Evolutionary conservation across 208 protist genomes (phyloP).

Genomic region (Leishmania braziliensis): DNA sequence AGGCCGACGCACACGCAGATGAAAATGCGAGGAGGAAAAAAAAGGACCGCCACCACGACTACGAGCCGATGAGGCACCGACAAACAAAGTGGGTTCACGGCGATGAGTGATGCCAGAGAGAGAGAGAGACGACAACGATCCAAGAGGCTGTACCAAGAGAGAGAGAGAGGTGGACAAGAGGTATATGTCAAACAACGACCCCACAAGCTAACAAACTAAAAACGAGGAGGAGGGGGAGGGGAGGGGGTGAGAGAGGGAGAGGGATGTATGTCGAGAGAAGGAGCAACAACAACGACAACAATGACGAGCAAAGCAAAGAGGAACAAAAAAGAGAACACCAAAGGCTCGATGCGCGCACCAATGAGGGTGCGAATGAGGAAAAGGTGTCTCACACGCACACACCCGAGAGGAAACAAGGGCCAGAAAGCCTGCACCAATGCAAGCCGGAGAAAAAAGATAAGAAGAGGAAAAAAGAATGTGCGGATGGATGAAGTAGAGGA

Average conservation of each 20-base stretch:
- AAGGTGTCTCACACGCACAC: not conserved
- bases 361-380: not conserved
- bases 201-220: constrained; percentile 8
- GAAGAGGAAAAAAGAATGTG: not conserved
- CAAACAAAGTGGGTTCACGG: too few relatives aligned
- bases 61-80: too few relatives aligned
- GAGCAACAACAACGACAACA: not conserved
- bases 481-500: not conserved
- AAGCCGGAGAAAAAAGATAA: not conserved
- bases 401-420: not conserved
- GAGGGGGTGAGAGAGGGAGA: constrained; percentile 7
- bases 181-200: not conserved
- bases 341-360: not conserved
- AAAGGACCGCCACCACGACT: not conserved
- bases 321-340: not conserved
- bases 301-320: not conserved
- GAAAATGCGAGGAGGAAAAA: not conserved
- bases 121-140: not conserved
- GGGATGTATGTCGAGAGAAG: not conserved
- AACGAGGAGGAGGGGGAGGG: not conserved
- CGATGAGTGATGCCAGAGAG: too few relatives aligned
- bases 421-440: not conserved
- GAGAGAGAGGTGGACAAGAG: constrained; percentile 1
- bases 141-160: not conserved
- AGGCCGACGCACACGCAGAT: not conserved